These are phyloP conservation scores for Byssoonygena ceratinophila DNA, from an alignment of 2,329 filamentous ascomycete species.

Conservation along the genomic window DNA sequence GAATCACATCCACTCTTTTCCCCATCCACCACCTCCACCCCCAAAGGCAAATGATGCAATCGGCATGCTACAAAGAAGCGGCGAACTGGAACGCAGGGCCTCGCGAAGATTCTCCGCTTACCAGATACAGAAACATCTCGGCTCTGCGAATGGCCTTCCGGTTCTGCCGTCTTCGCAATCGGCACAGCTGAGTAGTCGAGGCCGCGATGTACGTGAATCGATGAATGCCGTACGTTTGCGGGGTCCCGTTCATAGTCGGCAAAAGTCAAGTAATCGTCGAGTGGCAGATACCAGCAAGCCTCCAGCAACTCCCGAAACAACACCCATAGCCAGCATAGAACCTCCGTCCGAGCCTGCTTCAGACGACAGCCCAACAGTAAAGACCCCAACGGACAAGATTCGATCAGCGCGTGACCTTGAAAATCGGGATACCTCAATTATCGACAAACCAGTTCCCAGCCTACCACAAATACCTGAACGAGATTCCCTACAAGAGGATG, in stretches of 20 bases:
- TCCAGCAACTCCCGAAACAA: constrained; percentile 23
- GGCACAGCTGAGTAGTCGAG: constrained; percentile 70
- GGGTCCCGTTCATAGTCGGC: constrained; percentile 36
- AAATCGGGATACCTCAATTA: constrained; percentile 28
- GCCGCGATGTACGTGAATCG: constrained; percentile 68
- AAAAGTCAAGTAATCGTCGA: constrained; percentile 40
- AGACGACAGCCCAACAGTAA: constrained; percentile 40
- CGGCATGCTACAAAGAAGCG: constrained; percentile 79
- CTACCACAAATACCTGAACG: constrained; percentile 37
- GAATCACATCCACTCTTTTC: constrained; percentile 19
- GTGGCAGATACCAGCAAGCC: constrained; percentile 45
- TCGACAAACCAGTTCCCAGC: constrained; percentile 50
- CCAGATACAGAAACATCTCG: constrained; percentile 89
- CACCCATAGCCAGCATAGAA: constrained; percentile 29
- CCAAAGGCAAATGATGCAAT: constrained; percentile 82
- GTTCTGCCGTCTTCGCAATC: constrained; percentile 71
- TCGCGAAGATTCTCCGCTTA: constrained; percentile 92
- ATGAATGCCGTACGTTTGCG: constrained; percentile 52
- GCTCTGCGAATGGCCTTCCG: constrained; percentile 70
- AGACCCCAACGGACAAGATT: constrained; percentile 58
- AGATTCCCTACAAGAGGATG: constrained; percentile 21
- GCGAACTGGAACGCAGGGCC: constrained; percentile 81
- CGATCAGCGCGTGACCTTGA: constrained; percentile 31
- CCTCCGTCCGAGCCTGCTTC: constrained; percentile 16
- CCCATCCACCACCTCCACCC: constrained; percentile 62